Percentiles rank a stretch among this genome's conserved stretches.
Evolutionary conservation across 495 filamentous ascomycete genomes (phyloP).

Genomic region (Pyronema domesticum): DNA sequence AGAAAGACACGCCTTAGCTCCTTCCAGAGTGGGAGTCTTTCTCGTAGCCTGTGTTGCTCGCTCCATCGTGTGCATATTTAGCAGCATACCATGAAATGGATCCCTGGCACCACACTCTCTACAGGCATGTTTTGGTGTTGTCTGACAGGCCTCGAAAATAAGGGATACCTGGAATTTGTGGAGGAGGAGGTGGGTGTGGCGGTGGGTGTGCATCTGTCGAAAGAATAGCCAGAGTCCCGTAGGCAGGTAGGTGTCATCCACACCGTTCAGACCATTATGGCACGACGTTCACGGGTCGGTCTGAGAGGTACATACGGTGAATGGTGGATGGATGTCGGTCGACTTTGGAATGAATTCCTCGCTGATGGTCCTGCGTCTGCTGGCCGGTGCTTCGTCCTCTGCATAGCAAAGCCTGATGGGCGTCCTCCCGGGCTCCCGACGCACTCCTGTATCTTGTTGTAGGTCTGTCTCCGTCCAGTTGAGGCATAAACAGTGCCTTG

Average conservation of each 20-base stretch:
- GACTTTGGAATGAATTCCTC: no score
- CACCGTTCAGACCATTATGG: no score
- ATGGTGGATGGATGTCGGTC: no score
- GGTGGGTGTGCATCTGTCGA: neutral
- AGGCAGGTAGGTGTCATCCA: no score
- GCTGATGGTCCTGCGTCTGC: no score
- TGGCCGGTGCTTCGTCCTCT: no score
- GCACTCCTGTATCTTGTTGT: neutral
- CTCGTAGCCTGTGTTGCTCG: neutral
- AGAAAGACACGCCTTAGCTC: neutral
- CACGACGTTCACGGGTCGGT: no score
- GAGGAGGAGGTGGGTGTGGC: neutral
- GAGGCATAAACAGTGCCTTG: no score
- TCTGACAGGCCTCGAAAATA: neutral
- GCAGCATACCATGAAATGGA: neutral
- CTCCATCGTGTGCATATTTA: neutral
- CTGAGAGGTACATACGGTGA: no score
- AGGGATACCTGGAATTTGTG: neutral
- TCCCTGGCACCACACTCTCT: neutral
- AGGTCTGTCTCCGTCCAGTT: neutral
- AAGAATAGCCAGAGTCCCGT: no score
- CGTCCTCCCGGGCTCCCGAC: neutral
- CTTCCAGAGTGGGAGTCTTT: neutral
- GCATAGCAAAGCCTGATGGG: no score
- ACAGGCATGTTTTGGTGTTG: neutral